Base-by-base conservation (phyloP, 176 grass and related monocot genomes). In the Canna indica region DNA sequence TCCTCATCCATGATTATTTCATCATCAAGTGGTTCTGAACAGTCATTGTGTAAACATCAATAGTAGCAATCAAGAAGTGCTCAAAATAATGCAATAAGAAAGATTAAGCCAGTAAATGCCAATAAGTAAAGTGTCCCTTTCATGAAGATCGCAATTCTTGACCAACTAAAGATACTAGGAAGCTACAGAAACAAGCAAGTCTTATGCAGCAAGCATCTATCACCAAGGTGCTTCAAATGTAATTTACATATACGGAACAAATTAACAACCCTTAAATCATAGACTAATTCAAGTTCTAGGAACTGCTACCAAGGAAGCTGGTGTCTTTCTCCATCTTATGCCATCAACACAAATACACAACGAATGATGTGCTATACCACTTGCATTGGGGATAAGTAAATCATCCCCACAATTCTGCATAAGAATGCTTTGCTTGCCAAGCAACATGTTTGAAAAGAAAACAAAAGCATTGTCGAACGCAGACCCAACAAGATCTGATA, bases 1-100 rank as follows among this genome's bases (percentile, higher is more conserved):
- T 91, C 80, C 1, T 88, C 77, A 52, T 99, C 90, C 90, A 99
- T 88, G 5, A 54, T 33, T 57, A 83, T 47, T 28, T 93, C 89
- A 75, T 85, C 77, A 61, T 99, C 94, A 76, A 75, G 67, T 70
- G 30, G 53, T 64, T 50, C 85, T 88, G 80, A 59, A 47, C 61
- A 73, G 74, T 48, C 44, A 31, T 34, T 31, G 28, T 7, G 39
- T 4, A 22, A 25, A 38, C 11, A 26, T 66, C 59, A 62, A 17
- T 66, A 13, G 7, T 12, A 25, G 50, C 4, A 38, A 29, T 0
- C 18, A 66, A 22, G 15, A 41, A 29, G 20, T n/a, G 39, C 1
- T 7, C 35, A 65, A 9, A 39, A 15, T 32, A 66, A 38, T 8
- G 34, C 24, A n/a, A 22, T 39, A 66, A 66, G 27, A 60, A 66